A percentile compares a stretch with the other conserved stretches of the same genome.
These are phyloP conservation scores for Aphanomyces cochlioides DNA, from an alignment of 352 stramenopile genomes.

Conservation along the genomic window DNA sequence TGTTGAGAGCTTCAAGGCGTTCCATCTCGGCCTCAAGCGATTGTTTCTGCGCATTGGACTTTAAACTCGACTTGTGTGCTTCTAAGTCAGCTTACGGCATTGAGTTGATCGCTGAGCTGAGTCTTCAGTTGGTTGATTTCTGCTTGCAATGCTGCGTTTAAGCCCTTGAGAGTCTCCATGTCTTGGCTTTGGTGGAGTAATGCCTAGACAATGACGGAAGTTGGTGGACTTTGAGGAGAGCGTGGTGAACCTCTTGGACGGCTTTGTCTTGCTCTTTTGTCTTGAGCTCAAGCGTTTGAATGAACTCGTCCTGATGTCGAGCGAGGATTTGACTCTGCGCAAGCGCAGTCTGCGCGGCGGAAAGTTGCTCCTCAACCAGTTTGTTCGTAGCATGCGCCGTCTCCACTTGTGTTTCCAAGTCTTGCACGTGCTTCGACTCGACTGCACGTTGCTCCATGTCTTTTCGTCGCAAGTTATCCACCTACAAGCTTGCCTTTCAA, in stretches of 20 bases:
- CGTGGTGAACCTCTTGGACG: background rate
- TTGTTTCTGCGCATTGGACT: background rate
- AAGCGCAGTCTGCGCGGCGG: background rate
- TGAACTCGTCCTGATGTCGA: background rate
- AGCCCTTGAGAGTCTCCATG: background rate
- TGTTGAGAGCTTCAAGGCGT: background rate
- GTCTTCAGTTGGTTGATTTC: background rate
- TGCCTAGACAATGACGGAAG: background rate
- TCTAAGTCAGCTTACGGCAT: background rate
- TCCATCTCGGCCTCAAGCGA: background rate
- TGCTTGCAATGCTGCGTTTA: background rate
- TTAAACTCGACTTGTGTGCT: background rate
- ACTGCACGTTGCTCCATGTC: background rate
- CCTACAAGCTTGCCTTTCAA: background rate
- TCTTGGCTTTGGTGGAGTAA: background rate
- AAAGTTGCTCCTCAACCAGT: background rate
- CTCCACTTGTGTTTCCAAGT: background rate
- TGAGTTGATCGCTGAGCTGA: background rate
- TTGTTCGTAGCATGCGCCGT: background rate
- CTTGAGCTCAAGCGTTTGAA: background rate
- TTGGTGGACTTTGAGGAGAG: background rate
- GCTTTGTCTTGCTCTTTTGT: conserved; percentile 4
- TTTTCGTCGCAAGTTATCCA: conserved; percentile 1
- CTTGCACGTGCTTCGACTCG: background rate
- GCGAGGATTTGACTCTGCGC: background rate